Percentiles rank a stretch among this genome's conserved stretches.
phyloP scores from a whole-genome alignment of 1,284 basidiomycete genomes.

The Golubevia sp. region DNA sequence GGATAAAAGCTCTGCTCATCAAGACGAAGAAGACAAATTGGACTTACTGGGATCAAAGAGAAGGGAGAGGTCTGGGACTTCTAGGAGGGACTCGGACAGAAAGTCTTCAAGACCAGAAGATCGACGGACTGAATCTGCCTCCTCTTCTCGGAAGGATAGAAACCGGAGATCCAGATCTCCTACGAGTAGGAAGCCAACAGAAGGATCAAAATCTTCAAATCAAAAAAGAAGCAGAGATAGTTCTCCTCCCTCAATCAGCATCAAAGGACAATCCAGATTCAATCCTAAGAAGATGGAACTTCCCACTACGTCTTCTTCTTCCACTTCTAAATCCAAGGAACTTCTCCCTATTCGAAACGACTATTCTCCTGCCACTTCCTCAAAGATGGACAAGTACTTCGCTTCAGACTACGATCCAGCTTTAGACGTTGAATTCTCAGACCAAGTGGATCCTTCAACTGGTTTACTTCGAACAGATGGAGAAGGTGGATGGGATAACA shows the following conservation, averaged over 20 bases:
- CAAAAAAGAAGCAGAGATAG: background rate
- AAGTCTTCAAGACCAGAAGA: background rate
- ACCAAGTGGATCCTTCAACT: background rate
- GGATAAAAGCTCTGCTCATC: background rate
- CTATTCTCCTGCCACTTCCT: constrained; percentile 2
- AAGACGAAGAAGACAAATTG: background rate
- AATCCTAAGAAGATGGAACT: background rate
- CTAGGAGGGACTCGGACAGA: background rate
- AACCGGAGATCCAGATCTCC: background rate
- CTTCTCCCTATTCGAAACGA: background rate
- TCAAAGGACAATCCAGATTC: background rate
- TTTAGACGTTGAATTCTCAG: constrained; percentile 4
- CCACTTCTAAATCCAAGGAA: constrained; percentile 13
- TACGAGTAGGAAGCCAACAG: background rate
- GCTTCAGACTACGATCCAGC: constrained; percentile 13
- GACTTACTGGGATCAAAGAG: background rate
- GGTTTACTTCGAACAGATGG: constrained; percentile 4
- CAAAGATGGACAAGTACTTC: constrained; percentile 46
- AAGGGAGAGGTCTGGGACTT: background rate
- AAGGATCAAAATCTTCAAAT: background rate
- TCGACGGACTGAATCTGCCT: background rate
- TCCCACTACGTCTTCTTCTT: background rate
- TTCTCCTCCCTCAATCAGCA: no score
- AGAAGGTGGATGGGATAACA: constrained; percentile 12
- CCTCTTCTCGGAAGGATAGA: background rate